Conservation (phyloP, 2,329 filamentous ascomycete genomes). For the Curvularia spicifera region DNA sequence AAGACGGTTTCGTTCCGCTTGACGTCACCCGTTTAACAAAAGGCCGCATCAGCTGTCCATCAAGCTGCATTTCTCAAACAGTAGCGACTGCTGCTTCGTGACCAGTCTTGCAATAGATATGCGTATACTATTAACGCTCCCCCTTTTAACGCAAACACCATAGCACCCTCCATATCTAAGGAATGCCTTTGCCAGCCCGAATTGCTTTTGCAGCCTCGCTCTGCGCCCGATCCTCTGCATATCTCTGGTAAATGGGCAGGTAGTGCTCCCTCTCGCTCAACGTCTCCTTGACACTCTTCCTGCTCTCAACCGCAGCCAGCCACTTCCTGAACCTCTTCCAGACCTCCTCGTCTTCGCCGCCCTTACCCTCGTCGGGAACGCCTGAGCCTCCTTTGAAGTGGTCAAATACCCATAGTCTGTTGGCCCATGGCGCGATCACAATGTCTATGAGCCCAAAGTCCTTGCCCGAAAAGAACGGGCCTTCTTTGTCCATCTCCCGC, state of each 20-base stretch:
- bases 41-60: background rate
- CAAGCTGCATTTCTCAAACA: background rate
- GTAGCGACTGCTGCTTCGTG: background rate
- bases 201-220: constrained; percentile 58
- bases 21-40: constrained; percentile 11
- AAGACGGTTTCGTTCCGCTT: background rate
- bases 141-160: background rate
- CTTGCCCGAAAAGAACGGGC: constrained; percentile 72
- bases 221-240: constrained; percentile 56
- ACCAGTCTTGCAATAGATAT: background rate
- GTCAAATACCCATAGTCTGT: constrained; percentile 75
- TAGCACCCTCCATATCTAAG: constrained; percentile 47
- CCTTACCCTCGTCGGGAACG: constrained; percentile 56
- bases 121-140: background rate
- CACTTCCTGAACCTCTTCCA: constrained; percentile 73
- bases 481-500: constrained; percentile 64
- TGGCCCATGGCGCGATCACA: constrained; percentile 74
- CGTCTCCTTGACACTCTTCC: constrained; percentile 70
- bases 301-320: constrained; percentile 63
- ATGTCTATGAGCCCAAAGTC: constrained; percentile 73
- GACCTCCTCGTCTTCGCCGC: constrained; percentile 60
- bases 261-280: constrained; percentile 72
- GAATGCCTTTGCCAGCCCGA: constrained; percentile 66
- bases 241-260: constrained; percentile 67
- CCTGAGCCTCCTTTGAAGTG: constrained; percentile 70